Evolutionary conservation across 169 alveolate species (phyloP).

Genomic region (Plasmodium cynomolgi): DNA sequence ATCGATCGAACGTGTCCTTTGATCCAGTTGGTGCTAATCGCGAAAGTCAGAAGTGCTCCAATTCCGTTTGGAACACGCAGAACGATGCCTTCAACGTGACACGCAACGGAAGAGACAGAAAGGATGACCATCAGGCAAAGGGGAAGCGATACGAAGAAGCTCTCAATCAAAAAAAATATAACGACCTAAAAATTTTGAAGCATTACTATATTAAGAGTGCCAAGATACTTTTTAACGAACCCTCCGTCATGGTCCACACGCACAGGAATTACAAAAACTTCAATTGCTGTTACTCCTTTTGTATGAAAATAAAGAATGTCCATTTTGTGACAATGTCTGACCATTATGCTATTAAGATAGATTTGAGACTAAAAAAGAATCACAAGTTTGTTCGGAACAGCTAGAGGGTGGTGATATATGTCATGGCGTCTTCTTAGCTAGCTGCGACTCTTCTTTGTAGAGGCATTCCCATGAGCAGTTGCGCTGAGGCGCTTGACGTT

Average conservation of each 20-base stretch:
- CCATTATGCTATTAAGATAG: constrained; percentile 89
- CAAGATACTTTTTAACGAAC: constrained; percentile 89
- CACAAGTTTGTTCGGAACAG: not conserved
- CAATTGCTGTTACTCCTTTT: constrained; percentile 74
- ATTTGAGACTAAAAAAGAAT: constrained; percentile 79
- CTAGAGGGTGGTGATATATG: not conserved
- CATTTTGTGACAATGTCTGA: constrained; percentile 91
- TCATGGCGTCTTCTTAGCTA: not conserved
- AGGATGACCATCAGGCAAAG: not conserved
- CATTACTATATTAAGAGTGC: constrained; percentile 85
- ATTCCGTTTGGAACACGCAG: not conserved
- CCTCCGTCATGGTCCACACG: constrained; percentile 85
- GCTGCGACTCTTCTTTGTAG: not conserved
- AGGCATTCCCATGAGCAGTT: not conserved
- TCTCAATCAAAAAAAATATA: not conserved
- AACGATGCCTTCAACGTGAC: not conserved
- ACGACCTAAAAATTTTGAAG: constrained; percentile 80
- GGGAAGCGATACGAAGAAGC: not conserved
- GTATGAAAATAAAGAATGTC: constrained; percentile 79
- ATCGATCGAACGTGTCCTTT: not conserved
- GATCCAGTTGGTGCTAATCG: not conserved
- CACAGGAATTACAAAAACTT: constrained; percentile 28
- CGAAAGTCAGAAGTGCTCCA: not conserved
- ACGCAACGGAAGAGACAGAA: not conserved
- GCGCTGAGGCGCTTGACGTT: not conserved